Base-by-base conservation (phyloP, 305 asterid genomes). In the Striga hermonthica region DNA sequence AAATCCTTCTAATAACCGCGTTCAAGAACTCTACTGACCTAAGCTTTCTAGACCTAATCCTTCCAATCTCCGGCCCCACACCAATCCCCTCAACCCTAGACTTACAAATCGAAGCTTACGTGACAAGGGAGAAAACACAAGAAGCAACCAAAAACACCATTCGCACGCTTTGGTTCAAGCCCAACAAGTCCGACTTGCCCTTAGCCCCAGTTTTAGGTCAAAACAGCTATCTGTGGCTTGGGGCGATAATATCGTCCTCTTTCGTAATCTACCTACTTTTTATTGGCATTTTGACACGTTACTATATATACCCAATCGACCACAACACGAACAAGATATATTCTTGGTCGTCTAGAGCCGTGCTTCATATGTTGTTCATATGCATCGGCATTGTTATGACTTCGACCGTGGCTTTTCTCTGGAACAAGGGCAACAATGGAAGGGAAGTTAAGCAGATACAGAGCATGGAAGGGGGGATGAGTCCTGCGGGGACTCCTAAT, bases 31-130 rank as follows among this genome's bases (percentile, higher is more conserved):
- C 80, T 16, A 2, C 79, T 41, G 80, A 76, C 72, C 57, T 88
- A 11, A 53, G 92, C 74, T 82, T 82, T 80, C 78, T 91, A 60
- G 84, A 86, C 73, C 86, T 83, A 0, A 76, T 85, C 64, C 80
- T 78, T 71, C 89, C 88, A 7, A 22, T 75, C 31, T 71, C 86
- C 3, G 70, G 76, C 2, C 49, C 73, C 40, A 71, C 86, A 14
- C 15, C 69, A 0, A 67, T 71, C 5, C 36, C 74, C 9, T 57
- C 75, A 59, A 73, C 69, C 59, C 34, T 76, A 36, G 66, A 10
- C 36, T n/a, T 84, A 57, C 80, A 22, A 22, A 22, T 22, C 31
- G 31, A 22, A 22, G 31, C 31, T 22, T 22, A 22, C 31, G 31
- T 22, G 31, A 86, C 90, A 0, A 72, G 83, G 53, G 93, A 86